phyloP scores from a whole-genome alignment of 108 stramenopile species.

The Cyclostephanos tholiformis region DNA sequence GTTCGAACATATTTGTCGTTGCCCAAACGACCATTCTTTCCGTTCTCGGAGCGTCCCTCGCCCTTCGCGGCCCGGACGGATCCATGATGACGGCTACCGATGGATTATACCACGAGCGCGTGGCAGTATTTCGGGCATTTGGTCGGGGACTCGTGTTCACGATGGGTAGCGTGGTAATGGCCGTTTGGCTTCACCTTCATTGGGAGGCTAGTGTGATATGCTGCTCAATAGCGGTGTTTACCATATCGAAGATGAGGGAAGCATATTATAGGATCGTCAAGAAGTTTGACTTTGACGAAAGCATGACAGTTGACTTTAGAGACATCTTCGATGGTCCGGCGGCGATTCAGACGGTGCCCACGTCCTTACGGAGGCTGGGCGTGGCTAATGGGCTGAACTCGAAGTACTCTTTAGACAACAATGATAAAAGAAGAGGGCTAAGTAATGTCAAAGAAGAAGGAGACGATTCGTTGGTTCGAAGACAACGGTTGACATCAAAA shows the following conservation, averaged over 20 bases:
- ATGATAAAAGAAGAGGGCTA: too few relatives aligned
- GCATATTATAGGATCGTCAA: conserved; percentile 66
- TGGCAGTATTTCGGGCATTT: conserved; percentile 68
- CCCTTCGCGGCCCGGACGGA: conserved; percentile 90
- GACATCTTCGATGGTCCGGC: conserved; percentile 87
- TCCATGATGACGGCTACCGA: conserved; percentile 93
- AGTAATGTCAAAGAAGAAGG: too few relatives aligned
- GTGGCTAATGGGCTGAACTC: too few relatives aligned
- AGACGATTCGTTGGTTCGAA: too few relatives aligned
- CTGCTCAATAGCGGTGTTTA: conserved; percentile 57
- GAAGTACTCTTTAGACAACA: too few relatives aligned
- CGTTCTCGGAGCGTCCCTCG: conserved; percentile 82
- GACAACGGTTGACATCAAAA: too few relatives aligned
- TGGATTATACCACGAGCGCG: conserved; percentile 81
- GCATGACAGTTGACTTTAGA: conserved; percentile 79
- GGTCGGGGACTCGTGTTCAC: conserved; percentile 73
- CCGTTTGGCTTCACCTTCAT: conserved; percentile 73
- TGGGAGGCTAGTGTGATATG: conserved; percentile 80
- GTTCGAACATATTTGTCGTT: conserved; percentile 87
- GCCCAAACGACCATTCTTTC: conserved; percentile 79
- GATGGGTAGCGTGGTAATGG: conserved; percentile 47
- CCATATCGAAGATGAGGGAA: conserved; percentile 56
- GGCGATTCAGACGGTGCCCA: conserved; percentile 55
- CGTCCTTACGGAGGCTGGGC: conserved; percentile 1
- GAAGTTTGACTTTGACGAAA: conserved; percentile 84